phyloP scores from a whole-genome alignment of 2,329 filamentous ascomycete species.

The Sporothrix variecibatus region DNA sequence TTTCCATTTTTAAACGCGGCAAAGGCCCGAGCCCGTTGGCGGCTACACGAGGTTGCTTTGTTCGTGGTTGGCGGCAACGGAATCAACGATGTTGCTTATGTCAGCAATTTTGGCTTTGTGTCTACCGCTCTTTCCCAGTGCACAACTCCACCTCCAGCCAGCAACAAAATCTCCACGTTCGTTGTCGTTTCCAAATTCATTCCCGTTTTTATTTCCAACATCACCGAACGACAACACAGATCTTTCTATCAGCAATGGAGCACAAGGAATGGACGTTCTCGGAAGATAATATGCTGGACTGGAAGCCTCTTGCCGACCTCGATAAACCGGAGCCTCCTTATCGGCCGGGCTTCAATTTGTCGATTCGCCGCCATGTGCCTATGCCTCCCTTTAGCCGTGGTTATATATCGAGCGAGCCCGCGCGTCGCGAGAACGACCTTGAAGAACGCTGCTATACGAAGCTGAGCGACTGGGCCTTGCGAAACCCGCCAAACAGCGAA shows the following conservation, averaged over 20 bases:
- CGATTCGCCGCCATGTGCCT: conserved; percentile 17
- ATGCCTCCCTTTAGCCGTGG: neutral
- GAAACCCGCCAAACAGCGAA: neutral
- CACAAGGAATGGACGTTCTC: neutral
- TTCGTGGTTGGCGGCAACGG: too few species aligned
- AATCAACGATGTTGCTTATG: too few species aligned
- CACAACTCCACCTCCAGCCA: too few species aligned
- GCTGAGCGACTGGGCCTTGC: conserved; percentile 4
- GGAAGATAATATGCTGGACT: neutral
- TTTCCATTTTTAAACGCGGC: too few species aligned
- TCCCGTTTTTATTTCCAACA: neutral
- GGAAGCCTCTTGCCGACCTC: conserved; percentile 8
- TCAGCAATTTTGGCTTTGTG: too few species aligned
- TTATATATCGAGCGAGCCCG: neutral
- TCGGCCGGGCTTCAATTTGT: neutral
- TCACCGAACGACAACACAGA: neutral
- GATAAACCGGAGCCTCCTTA: conserved; percentile 18
- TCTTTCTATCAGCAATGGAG: neutral
- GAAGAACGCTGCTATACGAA: neutral
- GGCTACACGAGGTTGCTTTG: too few species aligned
- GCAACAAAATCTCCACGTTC: too few species aligned
- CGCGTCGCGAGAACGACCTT: neutral
- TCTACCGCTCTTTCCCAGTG: too few species aligned
- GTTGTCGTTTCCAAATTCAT: too few species aligned
- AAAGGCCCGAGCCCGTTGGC: too few species aligned